Evolutionary conservation across 805 yeast species (phyloP).

Genomic region (Starmerella lactis-condensi): DNA sequence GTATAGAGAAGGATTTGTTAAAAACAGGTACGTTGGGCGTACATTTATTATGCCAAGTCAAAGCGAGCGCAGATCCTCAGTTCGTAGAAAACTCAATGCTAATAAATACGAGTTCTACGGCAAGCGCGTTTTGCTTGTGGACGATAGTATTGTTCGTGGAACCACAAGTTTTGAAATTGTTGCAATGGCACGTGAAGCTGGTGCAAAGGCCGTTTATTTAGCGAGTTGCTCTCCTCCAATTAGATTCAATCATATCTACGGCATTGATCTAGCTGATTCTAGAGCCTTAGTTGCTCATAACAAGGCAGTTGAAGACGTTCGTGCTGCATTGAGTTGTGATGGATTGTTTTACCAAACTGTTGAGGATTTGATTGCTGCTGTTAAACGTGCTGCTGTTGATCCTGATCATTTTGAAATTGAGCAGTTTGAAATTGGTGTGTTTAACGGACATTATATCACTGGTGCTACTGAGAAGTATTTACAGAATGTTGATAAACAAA

Average conservation of each 20-base stretch:
- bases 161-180: conserved; percentile 94
- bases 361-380: conserved; percentile 66
- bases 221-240: conserved; percentile 99
- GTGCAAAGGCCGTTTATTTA: conserved; percentile 84
- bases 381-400: conserved; percentile 29
- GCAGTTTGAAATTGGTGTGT: conserved; percentile 87
- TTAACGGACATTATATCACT: conserved; percentile 87
- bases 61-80: conserved; percentile 79
- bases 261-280: conserved; percentile 92
- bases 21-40: conserved; percentile 91
- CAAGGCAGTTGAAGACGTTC: conserved; percentile 55
- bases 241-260: conserved; percentile 86
- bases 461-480: conserved; percentile 75
- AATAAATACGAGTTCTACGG: conserved; percentile 83
- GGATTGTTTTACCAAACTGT: conserved; percentile 73
- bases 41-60: conserved; percentile 98
- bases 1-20: conserved; percentile 92
- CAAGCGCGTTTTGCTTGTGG: conserved; percentile 73
- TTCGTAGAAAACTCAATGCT: conserved; percentile 85
- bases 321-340: conserved; percentile 72
- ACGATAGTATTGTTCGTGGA: conserved; percentile 94
- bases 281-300: conserved; percentile 80
- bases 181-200: conserved; percentile 96
- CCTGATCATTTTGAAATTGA: conserved; percentile 25
- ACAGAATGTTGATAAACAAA: conserved; percentile 58